Conservation (phyloP, 2,329 filamentous ascomycete species). For the Pleurostoma richardsiae region DNA sequence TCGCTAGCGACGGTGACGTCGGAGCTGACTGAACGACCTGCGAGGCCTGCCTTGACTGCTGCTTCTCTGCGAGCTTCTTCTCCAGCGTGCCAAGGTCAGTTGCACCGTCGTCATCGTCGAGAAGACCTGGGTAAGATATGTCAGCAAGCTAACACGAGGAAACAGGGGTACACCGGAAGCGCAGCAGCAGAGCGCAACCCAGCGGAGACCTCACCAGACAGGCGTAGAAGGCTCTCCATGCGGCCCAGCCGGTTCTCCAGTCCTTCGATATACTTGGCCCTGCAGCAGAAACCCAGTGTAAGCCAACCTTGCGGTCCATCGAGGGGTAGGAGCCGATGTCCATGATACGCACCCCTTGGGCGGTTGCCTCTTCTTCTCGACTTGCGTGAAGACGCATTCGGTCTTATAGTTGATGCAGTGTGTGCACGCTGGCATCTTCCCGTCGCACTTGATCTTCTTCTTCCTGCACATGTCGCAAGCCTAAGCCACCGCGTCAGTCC, state of each 20-base stretch:
- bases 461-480: slow-evolving; percentile 96
- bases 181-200: neutral
- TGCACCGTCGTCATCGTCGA: slow-evolving; percentile 80
- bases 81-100: slow-evolving; percentile 87
- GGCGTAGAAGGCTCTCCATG: slow-evolving; percentile 85
- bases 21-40: slow-evolving; percentile 41
- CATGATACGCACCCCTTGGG: slow-evolving; percentile 74
- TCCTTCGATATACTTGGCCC: slow-evolving; percentile 96
- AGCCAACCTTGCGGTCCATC: slow-evolving; percentile 1
- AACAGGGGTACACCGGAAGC: neutral
- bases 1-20: slow-evolving; percentile 43
- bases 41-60: slow-evolving; percentile 44
- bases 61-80: slow-evolving; percentile 62
- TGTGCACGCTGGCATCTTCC: slow-evolving; percentile 88
- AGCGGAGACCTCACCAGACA: slow-evolving; percentile 57
- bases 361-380: slow-evolving; percentile 97
- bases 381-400: slow-evolving; percentile 93
- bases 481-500: slow-evolving; percentile 32
- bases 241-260: slow-evolving; percentile 90
- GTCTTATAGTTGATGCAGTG: slow-evolving; percentile 99
- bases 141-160: neutral
- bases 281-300: slow-evolving; percentile 25
- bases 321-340: neutral
- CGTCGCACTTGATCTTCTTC: slow-evolving; percentile 97
- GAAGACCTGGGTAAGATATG: slow-evolving; percentile 47